Percentiles rank a stretch among this genome's conserved stretches.
Conservation (phyloP, 164 flowering plant genomes). For the Kingdonia uniflora region DNA sequence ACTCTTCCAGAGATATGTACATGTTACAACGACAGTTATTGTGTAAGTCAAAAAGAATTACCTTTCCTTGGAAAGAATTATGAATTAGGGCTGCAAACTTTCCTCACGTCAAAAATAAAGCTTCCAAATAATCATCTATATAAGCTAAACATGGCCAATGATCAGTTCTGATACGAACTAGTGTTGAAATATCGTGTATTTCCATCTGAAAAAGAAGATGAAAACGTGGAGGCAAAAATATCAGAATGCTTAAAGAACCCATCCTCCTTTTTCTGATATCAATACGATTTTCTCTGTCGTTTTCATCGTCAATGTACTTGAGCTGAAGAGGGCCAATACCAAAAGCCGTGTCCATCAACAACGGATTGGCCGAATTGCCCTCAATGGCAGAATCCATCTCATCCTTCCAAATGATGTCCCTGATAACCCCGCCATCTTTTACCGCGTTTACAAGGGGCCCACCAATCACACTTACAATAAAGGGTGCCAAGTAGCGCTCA, state of each 20-base stretch:
- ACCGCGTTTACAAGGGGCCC: constrained; percentile 44
- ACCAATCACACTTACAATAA: constrained; percentile 75
- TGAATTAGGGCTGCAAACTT: neutral
- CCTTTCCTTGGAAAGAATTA: neutral
- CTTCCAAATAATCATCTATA: constrained; percentile 91
- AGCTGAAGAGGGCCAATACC: constrained; percentile 48
- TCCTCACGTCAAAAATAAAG: constrained; percentile 44
- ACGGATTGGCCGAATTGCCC: constrained; percentile 2
- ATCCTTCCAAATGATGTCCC: constrained; percentile 49
- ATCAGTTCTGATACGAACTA: constrained; percentile 89
- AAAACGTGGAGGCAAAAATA: constrained; percentile 89
- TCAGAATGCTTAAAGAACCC: constrained; percentile 59
- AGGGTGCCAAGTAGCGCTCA: constrained; percentile 57
- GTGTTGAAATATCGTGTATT: constrained; percentile 59
- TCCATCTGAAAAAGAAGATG: constrained; percentile 94
- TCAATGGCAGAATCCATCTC: constrained; percentile 22
- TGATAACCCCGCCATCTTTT: constrained; percentile 46
- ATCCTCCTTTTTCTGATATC: constrained; percentile 35
- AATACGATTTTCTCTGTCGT: constrained; percentile 24
- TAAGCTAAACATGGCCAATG: constrained; percentile 99
- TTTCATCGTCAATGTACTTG: constrained; percentile 43
- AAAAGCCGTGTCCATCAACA: constrained; percentile 11
- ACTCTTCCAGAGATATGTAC: constrained; percentile 10
- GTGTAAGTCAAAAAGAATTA: neutral
- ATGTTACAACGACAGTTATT: neutral